Base-by-base conservation (phyloP, 768 basidiomycete species). In the Agaricus sinodeliciosus region DNA sequence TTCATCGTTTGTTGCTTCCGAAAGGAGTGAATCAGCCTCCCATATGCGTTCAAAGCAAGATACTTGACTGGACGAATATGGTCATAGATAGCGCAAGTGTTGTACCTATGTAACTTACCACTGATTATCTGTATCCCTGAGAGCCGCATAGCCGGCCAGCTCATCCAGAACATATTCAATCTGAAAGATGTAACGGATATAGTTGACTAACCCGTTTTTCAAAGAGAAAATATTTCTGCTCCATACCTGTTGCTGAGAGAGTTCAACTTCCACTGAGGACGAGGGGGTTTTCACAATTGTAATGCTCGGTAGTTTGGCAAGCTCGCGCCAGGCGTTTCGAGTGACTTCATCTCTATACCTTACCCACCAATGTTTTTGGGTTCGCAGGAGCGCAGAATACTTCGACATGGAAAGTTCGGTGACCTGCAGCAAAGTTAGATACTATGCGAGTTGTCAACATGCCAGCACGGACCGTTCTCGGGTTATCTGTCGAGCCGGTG, bases 31-130 rank as follows among this genome's bases (percentile, higher is more conserved):
- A 31, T 65, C 60, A 0, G 72, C 70, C 57, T 79, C 72, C 78
- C 78, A 81, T 18, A 81, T 76, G 16, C 79, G 73, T 45, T 79
- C 78, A 55, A 78, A 80, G 57, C 74, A 78, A n/a, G 79, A 79
- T 5, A 78, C 70, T 60, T 79, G 71, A 57, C 79, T 81, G 51
- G 40, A 22, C 4, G 55, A 19, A 28, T 15, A 48, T 42, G 58
- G 22, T 43, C 49, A 45, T 4, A 25, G 27, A 35, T 26, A 11
- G 25, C 40, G 13, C 48, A 22, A 43, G 22, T 22, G 39, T 31
- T 28, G 31, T 35, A 18, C 15, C 15, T 9, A 15, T 12, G 36
- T 47, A 13, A 45, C 66, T 55, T 66, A 69, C 78, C 76, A 77
- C 43, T 56, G 28, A 43, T 66, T 61, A 16, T 62, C 51, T 37